Evolutionary conservation across 768 basidiomycete species (phyloP).

Genomic region (Lanmaoa rubissima): DNA sequence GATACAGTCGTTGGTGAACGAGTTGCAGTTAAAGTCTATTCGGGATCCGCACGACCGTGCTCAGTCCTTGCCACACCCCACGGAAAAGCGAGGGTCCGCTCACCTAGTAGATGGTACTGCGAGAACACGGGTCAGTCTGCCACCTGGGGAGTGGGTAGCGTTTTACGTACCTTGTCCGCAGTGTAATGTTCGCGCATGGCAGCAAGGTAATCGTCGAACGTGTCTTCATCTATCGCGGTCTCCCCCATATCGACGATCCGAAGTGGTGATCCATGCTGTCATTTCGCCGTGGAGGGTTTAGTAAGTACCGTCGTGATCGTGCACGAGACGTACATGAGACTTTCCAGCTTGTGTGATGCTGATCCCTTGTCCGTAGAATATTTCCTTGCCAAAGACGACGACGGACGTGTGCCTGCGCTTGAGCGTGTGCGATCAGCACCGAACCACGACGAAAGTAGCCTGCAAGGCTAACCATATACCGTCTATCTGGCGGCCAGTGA

Average conservation of each 20-base stretch:
- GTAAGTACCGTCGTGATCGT: background rate
- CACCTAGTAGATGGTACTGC: constrained; percentile 86
- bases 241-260: constrained; percentile 73
- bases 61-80: background rate
- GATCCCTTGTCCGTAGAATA: constrained; percentile 92
- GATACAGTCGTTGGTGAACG: constrained; percentile 85
- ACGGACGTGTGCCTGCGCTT: constrained; percentile 84
- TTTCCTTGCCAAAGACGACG: constrained; percentile 81
- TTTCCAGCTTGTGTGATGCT: constrained; percentile 64
- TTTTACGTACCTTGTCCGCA: constrained; percentile 76
- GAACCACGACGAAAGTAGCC: background rate
- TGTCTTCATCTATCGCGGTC: constrained; percentile 78
- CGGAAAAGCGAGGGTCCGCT: background rate
- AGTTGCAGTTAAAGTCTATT: constrained; percentile 91
- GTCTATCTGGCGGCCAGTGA: constrained; percentile 88
- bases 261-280: constrained; percentile 74
- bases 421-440: constrained; percentile 10
- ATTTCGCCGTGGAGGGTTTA: background rate
- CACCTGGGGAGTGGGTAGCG: no score
- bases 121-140: background rate
- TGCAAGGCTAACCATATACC: constrained; percentile 73
- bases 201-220: constrained; percentile 79
- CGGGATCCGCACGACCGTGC: background rate
- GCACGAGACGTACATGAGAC: constrained; percentile 64
- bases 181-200: constrained; percentile 81